phyloP scores from a whole-genome alignment of 768 basidiomycete genomes.

The Leccinum uliginosum region DNA sequence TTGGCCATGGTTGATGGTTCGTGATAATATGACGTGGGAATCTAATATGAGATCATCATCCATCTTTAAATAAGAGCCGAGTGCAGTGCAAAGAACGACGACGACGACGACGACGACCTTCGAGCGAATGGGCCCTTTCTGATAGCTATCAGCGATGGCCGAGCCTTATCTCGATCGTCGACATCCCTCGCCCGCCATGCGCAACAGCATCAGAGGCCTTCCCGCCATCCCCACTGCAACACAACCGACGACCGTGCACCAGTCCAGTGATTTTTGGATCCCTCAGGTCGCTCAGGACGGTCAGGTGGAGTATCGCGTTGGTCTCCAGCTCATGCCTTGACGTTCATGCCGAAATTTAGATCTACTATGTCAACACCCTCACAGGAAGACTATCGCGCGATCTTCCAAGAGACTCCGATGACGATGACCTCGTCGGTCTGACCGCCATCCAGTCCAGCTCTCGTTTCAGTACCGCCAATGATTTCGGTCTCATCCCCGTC shows the following conservation, averaged over 20 bases:
- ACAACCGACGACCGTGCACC: not conserved
- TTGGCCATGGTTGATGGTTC: constrained; percentile 18
- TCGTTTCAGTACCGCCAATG: constrained; percentile 45
- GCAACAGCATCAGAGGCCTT: constrained; percentile 27
- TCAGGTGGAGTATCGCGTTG: constrained; percentile 50
- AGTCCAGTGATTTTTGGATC: constrained; percentile 80
- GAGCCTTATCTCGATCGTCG: constrained; percentile 6
- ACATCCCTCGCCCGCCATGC: not conserved
- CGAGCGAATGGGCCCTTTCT: constrained; percentile 1
- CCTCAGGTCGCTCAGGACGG: constrained; percentile 78
- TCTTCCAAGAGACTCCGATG: constrained; percentile 65
- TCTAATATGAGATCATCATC: not conserved
- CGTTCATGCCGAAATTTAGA: constrained; percentile 42
- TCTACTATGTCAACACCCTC: constrained; percentile 89
- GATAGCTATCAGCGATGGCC: constrained; percentile 18
- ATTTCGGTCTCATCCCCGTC: constrained; percentile 39
- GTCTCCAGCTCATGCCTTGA: not conserved
- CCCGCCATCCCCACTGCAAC: constrained; percentile 23
- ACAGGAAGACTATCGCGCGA: constrained; percentile 78
- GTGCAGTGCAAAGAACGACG: constrained; percentile 13
- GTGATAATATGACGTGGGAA: constrained; percentile 9
- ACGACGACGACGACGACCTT: not conserved
- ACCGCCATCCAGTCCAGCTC: constrained; percentile 47
- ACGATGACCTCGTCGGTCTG: constrained; percentile 50
- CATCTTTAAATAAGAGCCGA: not conserved